phyloP scores from a whole-genome alignment of 176 grass and related monocot species.

The Rhynchospora tenuis region DNA sequence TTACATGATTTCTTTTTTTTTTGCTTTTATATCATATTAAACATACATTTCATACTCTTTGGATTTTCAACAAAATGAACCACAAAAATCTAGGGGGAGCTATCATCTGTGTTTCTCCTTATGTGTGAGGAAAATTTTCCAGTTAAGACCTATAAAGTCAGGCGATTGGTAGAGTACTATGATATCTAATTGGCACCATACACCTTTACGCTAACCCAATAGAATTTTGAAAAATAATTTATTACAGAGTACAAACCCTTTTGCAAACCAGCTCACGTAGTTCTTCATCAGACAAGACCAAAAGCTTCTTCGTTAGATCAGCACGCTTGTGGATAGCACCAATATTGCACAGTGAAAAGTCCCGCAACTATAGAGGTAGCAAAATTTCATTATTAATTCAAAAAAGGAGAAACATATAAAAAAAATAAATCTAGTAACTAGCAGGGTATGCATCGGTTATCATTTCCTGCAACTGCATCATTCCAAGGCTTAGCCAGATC shows the following conservation, averaged over 20 bases:
- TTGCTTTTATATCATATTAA: neutral
- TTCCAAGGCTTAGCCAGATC: neutral
- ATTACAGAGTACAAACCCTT: constrained; percentile 54
- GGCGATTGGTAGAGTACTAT: neutral
- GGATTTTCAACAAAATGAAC: neutral
- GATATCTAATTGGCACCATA: neutral
- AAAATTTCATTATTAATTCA: constrained; percentile 21
- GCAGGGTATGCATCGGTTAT: neutral
- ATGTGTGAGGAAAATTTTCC: neutral
- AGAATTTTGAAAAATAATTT: neutral
- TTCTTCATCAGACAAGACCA: constrained; percentile 74
- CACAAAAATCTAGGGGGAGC: neutral
- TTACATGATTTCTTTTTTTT: neutral
- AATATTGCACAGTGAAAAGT: constrained; percentile 84
- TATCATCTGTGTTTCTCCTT: too few relatives aligned
- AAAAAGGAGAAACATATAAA: neutral
- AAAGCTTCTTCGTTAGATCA: constrained; percentile 84
- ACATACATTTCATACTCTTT: neutral
- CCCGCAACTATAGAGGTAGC: constrained; percentile 46
- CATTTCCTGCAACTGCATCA: neutral
- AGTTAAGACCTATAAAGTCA: neutral
- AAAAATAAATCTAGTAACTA: neutral
- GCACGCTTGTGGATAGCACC: constrained; percentile 89
- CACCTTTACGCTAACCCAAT: neutral
- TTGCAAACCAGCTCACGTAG: constrained; percentile 78